Evolutionary conservation across 208 protist genomes (phyloP).

Genomic region (Entamoeba invadens): DNA sequence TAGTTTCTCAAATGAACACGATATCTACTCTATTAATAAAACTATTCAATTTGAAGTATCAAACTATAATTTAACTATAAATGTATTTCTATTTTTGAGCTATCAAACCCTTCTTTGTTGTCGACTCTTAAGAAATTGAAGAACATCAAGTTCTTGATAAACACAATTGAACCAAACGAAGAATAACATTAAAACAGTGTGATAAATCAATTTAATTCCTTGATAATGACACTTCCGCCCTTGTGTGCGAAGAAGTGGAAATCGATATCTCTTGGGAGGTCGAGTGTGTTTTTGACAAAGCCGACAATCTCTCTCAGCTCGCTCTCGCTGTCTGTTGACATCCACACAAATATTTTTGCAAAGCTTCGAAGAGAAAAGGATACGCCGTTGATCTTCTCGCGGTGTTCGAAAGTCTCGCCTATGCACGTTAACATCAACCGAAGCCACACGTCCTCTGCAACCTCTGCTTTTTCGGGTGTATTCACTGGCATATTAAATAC

Average conservation of each 20-base stretch:
- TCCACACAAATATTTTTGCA: neutral
- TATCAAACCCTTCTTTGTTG: no score
- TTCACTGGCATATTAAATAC: neutral
- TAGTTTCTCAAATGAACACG: no score
- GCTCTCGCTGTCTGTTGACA: neutral
- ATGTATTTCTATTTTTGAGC: no score
- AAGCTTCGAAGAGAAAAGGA: neutral
- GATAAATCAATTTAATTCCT: neutral
- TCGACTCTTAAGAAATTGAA: no score
- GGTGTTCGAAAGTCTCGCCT: neutral
- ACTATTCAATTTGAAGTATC: no score
- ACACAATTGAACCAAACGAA: no score
- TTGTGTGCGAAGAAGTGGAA: neutral
- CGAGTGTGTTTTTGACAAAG: neutral
- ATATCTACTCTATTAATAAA: no score
- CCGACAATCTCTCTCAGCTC: neutral
- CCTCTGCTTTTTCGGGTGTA: neutral
- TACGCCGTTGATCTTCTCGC: neutral
- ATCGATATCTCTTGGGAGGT: neutral
- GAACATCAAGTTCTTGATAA: no score
- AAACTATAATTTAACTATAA: no score
- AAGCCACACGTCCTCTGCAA: no score
- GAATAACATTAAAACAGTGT: no score
- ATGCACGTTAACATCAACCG: neutral
- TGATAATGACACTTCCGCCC: neutral